These are phyloP conservation scores for Pterocarpus macrocarpus DNA, from an alignment of 306 rosid species.

Conservation along the genomic window DNA sequence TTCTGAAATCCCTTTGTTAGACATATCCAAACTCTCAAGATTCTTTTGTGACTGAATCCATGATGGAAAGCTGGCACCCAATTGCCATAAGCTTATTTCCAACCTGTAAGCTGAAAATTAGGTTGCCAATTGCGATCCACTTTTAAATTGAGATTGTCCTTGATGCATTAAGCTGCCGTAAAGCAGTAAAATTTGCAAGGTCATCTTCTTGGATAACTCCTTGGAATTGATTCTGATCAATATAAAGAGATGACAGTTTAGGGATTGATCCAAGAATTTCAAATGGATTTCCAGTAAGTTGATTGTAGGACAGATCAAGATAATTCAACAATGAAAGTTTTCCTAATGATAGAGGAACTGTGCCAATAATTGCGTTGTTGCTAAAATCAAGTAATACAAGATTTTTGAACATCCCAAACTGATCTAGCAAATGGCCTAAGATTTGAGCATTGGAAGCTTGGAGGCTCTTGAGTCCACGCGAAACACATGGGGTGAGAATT, in stretches of 20 bases:
- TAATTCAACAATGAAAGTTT: background rate
- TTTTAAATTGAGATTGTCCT: background rate
- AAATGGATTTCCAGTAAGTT: background rate
- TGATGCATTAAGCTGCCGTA: accelerated
- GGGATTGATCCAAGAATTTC: background rate
- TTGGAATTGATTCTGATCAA: background rate
- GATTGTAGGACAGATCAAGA: background rate
- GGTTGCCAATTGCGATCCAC: background rate
- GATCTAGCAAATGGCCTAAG: constrained; percentile 21
- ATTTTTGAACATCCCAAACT: background rate
- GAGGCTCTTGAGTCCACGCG: background rate
- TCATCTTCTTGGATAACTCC: constrained; percentile 18
- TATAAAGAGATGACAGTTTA: background rate
- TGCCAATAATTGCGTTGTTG: background rate
- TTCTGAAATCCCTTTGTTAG: too few relatives aligned
- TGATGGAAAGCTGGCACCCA: too few relatives aligned
- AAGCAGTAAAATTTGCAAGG: constrained; percentile 11
- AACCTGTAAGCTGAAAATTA: too few relatives aligned
- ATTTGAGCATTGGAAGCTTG: accelerated
- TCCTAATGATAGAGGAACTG: background rate
- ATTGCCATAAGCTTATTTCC: too few relatives aligned
- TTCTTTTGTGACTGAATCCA: too few relatives aligned
- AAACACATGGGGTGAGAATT: constrained; percentile 13
- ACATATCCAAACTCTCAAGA: too few relatives aligned
- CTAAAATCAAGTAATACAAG: background rate